Evolutionary conservation across 257 asterid species (phyloP), one percentile per base, ranked within the genome.

Genomic region (Lantana camara): DNA sequence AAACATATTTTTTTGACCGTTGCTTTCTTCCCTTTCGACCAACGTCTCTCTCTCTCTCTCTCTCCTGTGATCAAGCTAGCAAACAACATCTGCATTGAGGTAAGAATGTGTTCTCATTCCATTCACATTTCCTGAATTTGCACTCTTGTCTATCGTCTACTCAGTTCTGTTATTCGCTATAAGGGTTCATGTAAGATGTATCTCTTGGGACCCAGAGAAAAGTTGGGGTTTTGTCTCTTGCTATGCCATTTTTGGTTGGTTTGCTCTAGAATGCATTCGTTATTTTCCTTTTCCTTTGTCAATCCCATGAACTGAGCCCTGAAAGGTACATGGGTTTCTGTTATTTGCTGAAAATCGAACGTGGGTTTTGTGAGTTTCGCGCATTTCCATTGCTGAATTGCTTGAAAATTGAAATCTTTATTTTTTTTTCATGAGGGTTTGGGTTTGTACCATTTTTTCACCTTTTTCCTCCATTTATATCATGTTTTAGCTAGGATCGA

Each of bases 1-100:
- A 71, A 77, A 68, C 60, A 42, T 19, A 34, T 60, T 68, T 60
- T n/a, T 75, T 81, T 75, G 79, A 81, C 83, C 83, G 86, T 81
- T 81, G 82, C 80, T 71, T 74, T 73, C n/a, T 30, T 76, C 72
- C 69, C 56, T 45, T 60, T 51, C 48, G n/a, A 42, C 80, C 65
- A 78, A 67, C 80, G 72, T 77, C 76, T 77, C 77, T 68, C 73
- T 69, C 72, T 68, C 79, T 66, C 79, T 69, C 73, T 69, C 77
- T 47, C 71, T 14, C 67, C 57, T 55, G 62, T 75, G 75, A 70
- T 61, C 77, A 53, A 69, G 49, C 69, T n/a, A 75, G 52, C 66
- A 40, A 66, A 68, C 78, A 57, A n/a, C 67, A 74, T 74, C 69
- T 66, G 81, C 74, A 67, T 67, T 69, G 65, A 66, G 88, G 81